Conservation (phyloP, 768 basidiomycete species). For the Cubamyces sp. region DNA sequence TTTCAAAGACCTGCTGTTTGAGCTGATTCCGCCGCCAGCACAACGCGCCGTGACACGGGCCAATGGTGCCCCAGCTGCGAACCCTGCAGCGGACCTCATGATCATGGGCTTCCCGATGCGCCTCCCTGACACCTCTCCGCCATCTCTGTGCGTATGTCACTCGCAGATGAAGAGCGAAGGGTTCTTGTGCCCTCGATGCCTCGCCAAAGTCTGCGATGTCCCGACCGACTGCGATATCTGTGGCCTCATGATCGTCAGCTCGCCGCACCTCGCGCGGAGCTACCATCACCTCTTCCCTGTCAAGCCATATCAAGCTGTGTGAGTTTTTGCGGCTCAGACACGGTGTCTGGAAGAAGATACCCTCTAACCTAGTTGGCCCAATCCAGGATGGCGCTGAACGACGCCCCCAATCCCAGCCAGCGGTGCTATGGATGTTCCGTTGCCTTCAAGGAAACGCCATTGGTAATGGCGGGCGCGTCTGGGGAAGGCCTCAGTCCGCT, state of each 20-base stretch:
- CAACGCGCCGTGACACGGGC: constrained; percentile 60
- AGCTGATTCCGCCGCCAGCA: constrained; percentile 93
- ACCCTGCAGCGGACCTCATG: constrained; percentile 88
- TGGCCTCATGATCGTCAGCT: constrained; percentile 96
- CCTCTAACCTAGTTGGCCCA: constrained; percentile 14
- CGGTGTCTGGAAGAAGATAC: constrained; percentile 1
- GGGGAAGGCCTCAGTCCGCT: constrained; percentile 78
- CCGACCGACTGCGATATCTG: constrained; percentile 98
- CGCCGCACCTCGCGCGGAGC: constrained; percentile 94
- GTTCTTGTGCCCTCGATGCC: constrained; percentile 93
- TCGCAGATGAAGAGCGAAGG: constrained; percentile 90
- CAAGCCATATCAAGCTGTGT: constrained; percentile 82
- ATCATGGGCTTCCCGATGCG: constrained; percentile 99
- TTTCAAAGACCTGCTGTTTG: constrained; percentile 94
- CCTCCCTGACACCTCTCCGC: constrained; percentile 79
- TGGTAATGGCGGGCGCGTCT: constrained; percentile 40
- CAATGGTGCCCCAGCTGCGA: constrained; percentile 49
- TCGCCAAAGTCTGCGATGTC: constrained; percentile 93
- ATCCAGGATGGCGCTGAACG: constrained; percentile 45
- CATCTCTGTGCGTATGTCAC: constrained; percentile 92
- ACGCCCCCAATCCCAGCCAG: constrained; percentile 38
- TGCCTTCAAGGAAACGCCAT: constrained; percentile 54
- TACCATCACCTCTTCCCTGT: constrained; percentile 97
- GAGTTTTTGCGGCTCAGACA: constrained; percentile 40
- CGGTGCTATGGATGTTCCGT: constrained; percentile 82